phyloP scores from a whole-genome alignment of 176 grass and related monocot genomes.

The Eragrostis nindensis region DNA sequence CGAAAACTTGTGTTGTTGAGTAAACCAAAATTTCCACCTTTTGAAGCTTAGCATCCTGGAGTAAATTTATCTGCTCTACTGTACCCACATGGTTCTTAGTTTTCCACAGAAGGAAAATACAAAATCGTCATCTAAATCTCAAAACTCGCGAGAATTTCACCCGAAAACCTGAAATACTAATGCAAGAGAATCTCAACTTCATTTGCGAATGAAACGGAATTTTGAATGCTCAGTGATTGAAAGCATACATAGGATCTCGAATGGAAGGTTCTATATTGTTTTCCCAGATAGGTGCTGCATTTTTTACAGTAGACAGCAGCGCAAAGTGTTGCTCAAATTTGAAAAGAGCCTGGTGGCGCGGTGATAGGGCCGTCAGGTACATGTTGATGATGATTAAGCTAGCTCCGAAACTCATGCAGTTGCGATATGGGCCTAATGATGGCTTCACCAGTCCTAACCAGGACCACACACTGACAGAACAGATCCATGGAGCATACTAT shows the following conservation, averaged over 20 bases:
- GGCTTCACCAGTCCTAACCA: neutral
- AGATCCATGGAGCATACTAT: neutral
- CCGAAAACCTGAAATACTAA: too few species aligned
- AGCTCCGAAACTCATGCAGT: neutral
- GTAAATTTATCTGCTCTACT: too few species aligned
- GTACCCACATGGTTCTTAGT: too few species aligned
- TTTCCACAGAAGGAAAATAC: neutral
- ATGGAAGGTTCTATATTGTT: too few species aligned
- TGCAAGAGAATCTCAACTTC: too few species aligned
- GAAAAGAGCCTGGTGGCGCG: neutral
- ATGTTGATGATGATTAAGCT: slow-evolving; percentile 34
- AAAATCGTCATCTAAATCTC: neutral
- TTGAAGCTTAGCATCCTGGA: too few species aligned
- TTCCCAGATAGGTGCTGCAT: neutral
- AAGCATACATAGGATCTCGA: too few species aligned
- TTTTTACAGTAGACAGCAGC: neutral
- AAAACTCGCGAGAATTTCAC: neutral
- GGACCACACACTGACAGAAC: slow-evolving; percentile 5
- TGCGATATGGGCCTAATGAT: slow-evolving; percentile 41
- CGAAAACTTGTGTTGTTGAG: too few species aligned
- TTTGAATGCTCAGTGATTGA: too few species aligned
- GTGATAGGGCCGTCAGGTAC: neutral
- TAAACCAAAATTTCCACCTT: too few species aligned
- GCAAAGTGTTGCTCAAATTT: neutral
- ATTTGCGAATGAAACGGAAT: too few species aligned